phyloP scores from a whole-genome alignment of 2,329 filamentous ascomycete species.

The Magnaporthales sp. region DNA sequence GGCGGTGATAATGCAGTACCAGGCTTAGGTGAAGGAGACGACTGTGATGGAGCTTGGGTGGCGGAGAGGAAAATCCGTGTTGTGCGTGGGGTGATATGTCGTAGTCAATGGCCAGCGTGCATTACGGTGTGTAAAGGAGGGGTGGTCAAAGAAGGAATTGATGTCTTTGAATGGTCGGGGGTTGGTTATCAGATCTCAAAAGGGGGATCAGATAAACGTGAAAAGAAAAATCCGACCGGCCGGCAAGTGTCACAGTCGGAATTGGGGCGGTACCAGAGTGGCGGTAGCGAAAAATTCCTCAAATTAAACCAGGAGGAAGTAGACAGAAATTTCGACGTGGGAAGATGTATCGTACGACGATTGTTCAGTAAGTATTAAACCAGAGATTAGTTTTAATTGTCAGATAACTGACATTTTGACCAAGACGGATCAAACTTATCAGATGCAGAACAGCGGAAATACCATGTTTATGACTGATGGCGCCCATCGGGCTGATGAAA shows the following conservation, averaged over 20 bases:
- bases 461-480: background rate
- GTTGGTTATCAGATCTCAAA: background rate
- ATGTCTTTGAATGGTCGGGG: background rate
- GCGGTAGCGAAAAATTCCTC: background rate
- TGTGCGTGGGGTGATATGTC: background rate
- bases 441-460: background rate
- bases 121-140: background rate
- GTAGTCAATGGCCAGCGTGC: background rate
- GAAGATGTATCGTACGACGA: background rate
- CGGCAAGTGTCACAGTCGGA: background rate
- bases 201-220: background rate
- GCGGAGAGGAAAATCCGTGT: background rate
- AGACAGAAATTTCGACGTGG: background rate
- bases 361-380: background rate
- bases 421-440: background rate
- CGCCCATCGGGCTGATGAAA: background rate
- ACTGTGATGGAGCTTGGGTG: background rate
- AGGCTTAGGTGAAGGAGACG: background rate
- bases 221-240: background rate
- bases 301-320: background rate
- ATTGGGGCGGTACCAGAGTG: background rate
- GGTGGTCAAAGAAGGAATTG: background rate
- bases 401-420: background rate
- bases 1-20: background rate
- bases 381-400: background rate